These are phyloP conservation scores for Parathielavia appendiculata DNA, from an alignment of 495 filamentous ascomycete genomes.

Conservation along the genomic window DNA sequence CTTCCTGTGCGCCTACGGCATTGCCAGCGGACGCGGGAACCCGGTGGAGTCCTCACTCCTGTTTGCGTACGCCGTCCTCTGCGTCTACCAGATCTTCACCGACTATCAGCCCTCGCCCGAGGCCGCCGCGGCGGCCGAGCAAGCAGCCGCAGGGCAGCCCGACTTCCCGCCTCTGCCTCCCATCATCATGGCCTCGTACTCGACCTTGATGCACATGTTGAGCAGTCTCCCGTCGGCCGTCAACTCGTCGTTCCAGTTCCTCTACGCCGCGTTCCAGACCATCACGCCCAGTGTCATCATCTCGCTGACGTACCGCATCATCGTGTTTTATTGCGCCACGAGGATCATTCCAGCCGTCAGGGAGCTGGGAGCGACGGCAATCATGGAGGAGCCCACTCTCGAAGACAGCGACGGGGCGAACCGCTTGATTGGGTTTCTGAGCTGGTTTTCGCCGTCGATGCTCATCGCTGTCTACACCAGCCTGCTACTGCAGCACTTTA, in stretches of 20 bases:
- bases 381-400: constrained; percentile 74
- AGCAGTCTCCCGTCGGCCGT: constrained; percentile 76
- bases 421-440: constrained; percentile 70
- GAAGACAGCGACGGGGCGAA: constrained; percentile 81
- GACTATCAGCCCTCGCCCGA: constrained; percentile 80
- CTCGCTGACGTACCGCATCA: constrained; percentile 83
- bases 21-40: constrained; percentile 89
- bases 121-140: constrained; percentile 49
- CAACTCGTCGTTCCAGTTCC: constrained; percentile 77
- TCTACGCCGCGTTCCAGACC: constrained; percentile 82
- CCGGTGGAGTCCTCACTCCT: constrained; percentile 92
- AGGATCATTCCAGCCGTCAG: constrained; percentile 91
- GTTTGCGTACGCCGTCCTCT: constrained; percentile 94
- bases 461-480: constrained; percentile 96
- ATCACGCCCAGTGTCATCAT: constrained; percentile 94
- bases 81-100: constrained; percentile 98
- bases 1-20: constrained; percentile 90
- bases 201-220: constrained; percentile 78
- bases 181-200: constrained; percentile 98
- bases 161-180: constrained; percentile 93
- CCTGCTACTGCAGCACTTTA: constrained; percentile 91
- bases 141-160: constrained; percentile 49
- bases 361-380: constrained; percentile 73
- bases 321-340: constrained; percentile 92
- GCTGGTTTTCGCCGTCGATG: constrained; percentile 89